Conservation (phyloP, 2,329 filamentous ascomycete genomes). For the Ophiosphaerella herpotricha region DNA sequence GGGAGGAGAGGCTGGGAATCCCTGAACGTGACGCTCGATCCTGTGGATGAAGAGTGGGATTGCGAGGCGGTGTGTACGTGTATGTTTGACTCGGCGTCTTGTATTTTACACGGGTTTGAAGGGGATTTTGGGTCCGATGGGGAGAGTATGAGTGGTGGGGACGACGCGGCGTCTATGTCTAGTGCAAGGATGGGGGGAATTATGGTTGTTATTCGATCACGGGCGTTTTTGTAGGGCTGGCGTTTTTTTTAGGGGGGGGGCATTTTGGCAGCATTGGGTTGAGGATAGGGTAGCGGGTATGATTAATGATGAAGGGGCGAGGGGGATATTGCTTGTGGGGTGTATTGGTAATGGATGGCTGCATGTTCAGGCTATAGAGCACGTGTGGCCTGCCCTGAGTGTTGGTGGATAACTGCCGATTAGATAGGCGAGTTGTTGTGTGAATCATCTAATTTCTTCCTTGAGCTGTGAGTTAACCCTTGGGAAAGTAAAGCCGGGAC, state of each 20-base stretch:
- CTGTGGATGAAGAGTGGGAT: slow-evolving; percentile 26
- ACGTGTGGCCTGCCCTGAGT: too few species aligned
- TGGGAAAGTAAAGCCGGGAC: too few species aligned
- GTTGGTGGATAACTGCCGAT: background rate
- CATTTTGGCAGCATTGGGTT: too few species aligned
- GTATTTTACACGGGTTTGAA: too few species aligned
- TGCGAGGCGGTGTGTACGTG: slow-evolving; percentile 3
- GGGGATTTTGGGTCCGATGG: background rate
- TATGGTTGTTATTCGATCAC: slow-evolving; percentile 38
- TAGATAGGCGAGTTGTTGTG: background rate
- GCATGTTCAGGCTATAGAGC: too few species aligned
- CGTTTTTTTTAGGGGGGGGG: too few species aligned
- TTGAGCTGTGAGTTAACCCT: background rate
- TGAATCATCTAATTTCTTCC: background rate
- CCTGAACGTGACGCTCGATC: slow-evolving; percentile 24
- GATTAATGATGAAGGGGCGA: background rate
- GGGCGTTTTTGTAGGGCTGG: slow-evolving; percentile 37
- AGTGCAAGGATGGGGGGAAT: slow-evolving; percentile 27
- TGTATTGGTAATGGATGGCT: too few species aligned
- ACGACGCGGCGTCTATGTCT: slow-evolving; percentile 12
- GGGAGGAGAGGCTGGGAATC: slow-evolving; percentile 36
- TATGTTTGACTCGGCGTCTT: too few species aligned
- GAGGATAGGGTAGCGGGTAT: too few species aligned
- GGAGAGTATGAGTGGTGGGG: slow-evolving; percentile 18
- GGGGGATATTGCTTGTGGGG: slow-evolving; percentile 2